phyloP scores from a whole-genome alignment of 345 rosid species.

The Eucalyptus curtisii region DNA sequence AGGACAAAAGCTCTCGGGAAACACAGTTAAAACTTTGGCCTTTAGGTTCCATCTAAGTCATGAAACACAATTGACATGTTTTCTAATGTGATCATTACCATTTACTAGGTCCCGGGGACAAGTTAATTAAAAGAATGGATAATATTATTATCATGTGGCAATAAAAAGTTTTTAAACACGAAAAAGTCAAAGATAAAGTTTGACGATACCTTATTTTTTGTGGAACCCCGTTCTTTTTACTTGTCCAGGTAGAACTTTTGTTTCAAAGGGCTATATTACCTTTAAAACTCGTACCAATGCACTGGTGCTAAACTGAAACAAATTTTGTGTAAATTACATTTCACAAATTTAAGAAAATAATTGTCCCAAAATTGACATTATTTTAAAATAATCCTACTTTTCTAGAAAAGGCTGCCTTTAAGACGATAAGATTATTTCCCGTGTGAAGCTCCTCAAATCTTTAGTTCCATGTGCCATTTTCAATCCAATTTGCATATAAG shows the following conservation, averaged over 20 bases:
- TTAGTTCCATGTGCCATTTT: neutral
- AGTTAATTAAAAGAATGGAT: neutral
- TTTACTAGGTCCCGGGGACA: neutral
- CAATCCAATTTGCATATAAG: neutral
- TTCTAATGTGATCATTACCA: neutral
- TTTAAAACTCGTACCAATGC: neutral
- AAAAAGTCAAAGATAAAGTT: neutral
- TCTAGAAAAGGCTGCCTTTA: neutral
- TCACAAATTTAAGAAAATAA: neutral
- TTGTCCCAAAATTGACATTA: neutral
- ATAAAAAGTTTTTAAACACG: neutral
- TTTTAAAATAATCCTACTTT: neutral
- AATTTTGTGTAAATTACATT: neutral
- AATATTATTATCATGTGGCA: neutral
- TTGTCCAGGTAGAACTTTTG: neutral
- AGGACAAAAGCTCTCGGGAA: neutral
- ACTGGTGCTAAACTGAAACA: neutral
- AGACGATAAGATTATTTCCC: neutral
- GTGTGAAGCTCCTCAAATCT: neutral
- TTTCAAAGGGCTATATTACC: neutral
- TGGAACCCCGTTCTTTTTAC: neutral
- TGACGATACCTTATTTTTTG: neutral
- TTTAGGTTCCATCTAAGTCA: no score
- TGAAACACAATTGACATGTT: no score
- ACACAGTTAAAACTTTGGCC: neutral